Base-by-base conservation (phyloP, 805 yeast genomes). In the Tetrapisispora taiwanensis region DNA sequence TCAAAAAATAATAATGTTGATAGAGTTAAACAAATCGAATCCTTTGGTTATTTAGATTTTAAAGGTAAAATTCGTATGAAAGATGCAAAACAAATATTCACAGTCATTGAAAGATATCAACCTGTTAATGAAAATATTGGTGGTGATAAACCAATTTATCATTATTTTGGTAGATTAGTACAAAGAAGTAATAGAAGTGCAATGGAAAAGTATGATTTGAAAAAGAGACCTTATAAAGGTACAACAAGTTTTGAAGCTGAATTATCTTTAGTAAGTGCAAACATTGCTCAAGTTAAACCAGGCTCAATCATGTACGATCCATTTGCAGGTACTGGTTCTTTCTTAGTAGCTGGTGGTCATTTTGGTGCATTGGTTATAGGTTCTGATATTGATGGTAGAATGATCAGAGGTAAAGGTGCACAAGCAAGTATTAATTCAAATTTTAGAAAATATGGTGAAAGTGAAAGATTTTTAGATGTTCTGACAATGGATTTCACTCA, bases 201-300 rank as follows among this genome's bases (percentile, higher is more conserved):
- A 1, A 70, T 87, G 48, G 97, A 90, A 50, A 74, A 71, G 44
- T 85, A 82, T 55, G 95, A 88, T 56, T 70, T 92, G 49, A 83
- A 81, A 58, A 78, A 80, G 53, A 73, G 98, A 56, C 81, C 79
- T 43, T 88, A 84, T 56, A 89, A 86, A 45, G 98, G 98, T 2
- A 92, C 98, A 7, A 92, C 98, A 0, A 86, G 96, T 15, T 92
- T 92, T 64, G 98, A 92, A 53, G 95, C 96, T 1, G 97, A 92
- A 58, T 67, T 92, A 47, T 79, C 97, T 0, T 65, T 92, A 39
- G 82, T 89, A 14, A 82, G 94, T 27, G 84, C 95, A 55, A 92
- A 90, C 56, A 72, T 92, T 42, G 95, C 84, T 0, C 88, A 84
- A 49, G 86, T 82, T 13, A 70, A 62, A 31, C 69, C 73, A 0